A percentile compares a stretch with the other conserved stretches of the same genome.
phyloP scores from a whole-genome alignment of 176 grass and related monocot genomes.

The Ananas comosus region DNA sequence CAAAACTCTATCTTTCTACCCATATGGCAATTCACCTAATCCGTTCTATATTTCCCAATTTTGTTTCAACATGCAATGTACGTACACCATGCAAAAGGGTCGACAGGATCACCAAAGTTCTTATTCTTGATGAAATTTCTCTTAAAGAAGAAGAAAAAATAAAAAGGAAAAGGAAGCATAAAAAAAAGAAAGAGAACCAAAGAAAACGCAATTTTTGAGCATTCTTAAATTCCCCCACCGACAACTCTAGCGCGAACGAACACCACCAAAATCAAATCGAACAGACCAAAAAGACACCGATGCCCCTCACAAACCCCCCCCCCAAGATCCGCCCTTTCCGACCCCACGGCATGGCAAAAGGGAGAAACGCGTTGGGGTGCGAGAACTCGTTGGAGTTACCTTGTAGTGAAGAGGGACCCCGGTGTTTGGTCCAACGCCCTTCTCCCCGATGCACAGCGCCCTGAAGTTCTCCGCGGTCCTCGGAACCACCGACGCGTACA shows the following conservation, averaged over 20 bases:
- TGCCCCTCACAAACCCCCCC: conserved; percentile 10
- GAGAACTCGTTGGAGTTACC: conserved; percentile 12
- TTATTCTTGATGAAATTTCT: not conserved
- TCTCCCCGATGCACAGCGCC: conserved; percentile 91
- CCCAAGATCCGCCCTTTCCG: not conserved
- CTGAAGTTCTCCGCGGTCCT: conserved; percentile 91
- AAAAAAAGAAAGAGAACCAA: conserved; percentile 9
- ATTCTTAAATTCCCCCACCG: conserved; percentile 16
- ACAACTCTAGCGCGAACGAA: conserved; percentile 5
- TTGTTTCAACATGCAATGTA: too few relatives aligned
- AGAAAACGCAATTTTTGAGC: conserved; percentile 16
- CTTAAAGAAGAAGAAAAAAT: not conserved
- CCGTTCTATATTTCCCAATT: too few relatives aligned
- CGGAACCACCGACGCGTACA: conserved; percentile 53
- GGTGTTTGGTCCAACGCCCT: conserved; percentile 44
- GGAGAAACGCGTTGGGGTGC: not conserved
- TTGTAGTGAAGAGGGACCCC: conserved; percentile 69
- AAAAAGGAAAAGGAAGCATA: not conserved
- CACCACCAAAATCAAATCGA: conserved; percentile 7
- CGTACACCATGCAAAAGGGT: too few relatives aligned
- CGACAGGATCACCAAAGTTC: not conserved
- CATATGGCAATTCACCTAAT: too few relatives aligned
- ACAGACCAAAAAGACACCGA: conserved; percentile 14
- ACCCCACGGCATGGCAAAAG: conserved; percentile 7
- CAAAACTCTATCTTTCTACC: too few relatives aligned